A percentile compares a stretch with the other conserved stretches of the same genome.
These are phyloP conservation scores for Lipomyces spencermartinsiae DNA, from an alignment of 805 yeast genomes.

Conservation along the genomic window DNA sequence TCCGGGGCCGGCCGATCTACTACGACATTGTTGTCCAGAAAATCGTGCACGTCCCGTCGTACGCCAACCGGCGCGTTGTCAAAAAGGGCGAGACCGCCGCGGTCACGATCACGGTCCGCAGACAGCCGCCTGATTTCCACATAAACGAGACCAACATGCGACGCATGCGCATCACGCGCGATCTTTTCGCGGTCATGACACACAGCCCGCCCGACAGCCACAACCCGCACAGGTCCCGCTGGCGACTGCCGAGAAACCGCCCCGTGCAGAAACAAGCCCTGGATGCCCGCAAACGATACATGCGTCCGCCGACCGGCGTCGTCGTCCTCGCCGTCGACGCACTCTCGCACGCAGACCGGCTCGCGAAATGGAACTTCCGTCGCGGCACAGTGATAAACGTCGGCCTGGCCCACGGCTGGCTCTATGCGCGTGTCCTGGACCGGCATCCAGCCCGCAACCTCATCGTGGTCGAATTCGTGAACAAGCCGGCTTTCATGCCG, in stretches of 20 bases:
- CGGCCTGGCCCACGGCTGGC: neutral
- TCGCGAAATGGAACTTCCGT: neutral
- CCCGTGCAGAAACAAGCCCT: neutral
- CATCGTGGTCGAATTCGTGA: neutral
- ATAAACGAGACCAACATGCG: neutral
- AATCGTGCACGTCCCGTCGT: neutral
- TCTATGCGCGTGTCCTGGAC: neutral
- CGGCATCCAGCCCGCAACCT: neutral
- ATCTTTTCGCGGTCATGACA: neutral
- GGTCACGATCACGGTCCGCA: neutral
- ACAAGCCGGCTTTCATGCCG: neutral
- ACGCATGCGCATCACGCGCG: neutral
- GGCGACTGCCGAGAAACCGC: neutral
- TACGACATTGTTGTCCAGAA: neutral
- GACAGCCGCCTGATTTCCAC: neutral
- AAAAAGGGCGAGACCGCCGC: neutral
- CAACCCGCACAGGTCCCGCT: neutral
- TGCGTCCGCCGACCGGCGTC: neutral
- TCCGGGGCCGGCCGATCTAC: neutral
- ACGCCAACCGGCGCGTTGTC: neutral
- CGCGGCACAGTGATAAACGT: neutral
- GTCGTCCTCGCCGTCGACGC: neutral
- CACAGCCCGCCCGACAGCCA: neutral
- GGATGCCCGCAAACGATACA: neutral
- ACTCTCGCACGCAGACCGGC: neutral